Percentiles rank a stretch among this genome's conserved stretches.
phyloP scores from a whole-genome alignment of 163 green algal species.

The Prototheca wickerhamii region DNA sequence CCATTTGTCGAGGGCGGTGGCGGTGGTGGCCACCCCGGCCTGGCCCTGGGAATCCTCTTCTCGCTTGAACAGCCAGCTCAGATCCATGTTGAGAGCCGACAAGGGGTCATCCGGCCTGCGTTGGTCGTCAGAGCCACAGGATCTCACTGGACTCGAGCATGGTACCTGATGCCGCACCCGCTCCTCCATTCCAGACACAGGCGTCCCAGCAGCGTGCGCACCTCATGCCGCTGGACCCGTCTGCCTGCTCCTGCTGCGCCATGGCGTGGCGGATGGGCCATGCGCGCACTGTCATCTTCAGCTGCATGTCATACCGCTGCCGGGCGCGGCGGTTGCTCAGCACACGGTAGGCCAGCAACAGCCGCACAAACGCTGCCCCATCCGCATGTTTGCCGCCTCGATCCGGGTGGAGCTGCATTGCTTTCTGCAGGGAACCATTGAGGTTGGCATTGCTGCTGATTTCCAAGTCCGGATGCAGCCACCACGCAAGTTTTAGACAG shows the following conservation, averaged over 20 bases:
- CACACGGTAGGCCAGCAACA: background rate
- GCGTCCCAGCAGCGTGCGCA: background rate
- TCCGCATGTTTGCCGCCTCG: background rate
- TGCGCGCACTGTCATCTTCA: background rate
- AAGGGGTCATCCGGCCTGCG: too few relatives aligned
- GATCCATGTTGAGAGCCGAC: too few relatives aligned
- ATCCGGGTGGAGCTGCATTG: background rate
- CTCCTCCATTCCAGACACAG: background rate
- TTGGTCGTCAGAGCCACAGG: too few relatives aligned
- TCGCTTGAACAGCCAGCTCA: background rate
- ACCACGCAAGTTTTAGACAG: background rate
- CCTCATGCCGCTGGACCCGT: background rate
- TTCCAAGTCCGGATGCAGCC: too few relatives aligned
- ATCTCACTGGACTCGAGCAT: too few relatives aligned
- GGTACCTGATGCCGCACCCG: too few relatives aligned
- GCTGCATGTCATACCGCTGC: background rate
- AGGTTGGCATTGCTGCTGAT: too few relatives aligned
- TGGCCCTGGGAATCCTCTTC: background rate
- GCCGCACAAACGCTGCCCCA: background rate
- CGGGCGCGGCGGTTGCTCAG: background rate
- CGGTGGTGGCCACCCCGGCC: background rate
- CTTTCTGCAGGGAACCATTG: too few relatives aligned
- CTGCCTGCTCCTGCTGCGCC: background rate
- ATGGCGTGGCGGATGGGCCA: background rate
- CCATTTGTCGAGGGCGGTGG: background rate